Evolutionary conservation across 495 filamentous ascomycete genomes (phyloP).

Genomic region (Umbilicaria muhlenbergii): DNA sequence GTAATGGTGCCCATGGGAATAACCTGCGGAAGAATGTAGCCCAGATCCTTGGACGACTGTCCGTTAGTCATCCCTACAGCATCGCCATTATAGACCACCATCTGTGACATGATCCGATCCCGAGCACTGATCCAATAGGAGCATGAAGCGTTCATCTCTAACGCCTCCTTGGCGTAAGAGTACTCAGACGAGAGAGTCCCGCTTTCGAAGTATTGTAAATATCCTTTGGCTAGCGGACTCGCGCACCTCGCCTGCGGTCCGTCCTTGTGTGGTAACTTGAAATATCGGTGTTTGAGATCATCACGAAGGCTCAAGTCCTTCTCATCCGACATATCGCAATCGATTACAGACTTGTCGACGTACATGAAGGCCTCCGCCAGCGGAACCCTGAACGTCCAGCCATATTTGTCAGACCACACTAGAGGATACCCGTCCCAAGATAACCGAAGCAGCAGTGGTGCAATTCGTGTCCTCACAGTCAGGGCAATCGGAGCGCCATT

Average conservation of each 20-base stretch:
- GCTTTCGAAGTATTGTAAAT: conserved; percentile 79
- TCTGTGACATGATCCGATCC: conserved; percentile 79
- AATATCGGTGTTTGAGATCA: conserved; percentile 54
- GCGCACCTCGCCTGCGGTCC: conserved; percentile 72
- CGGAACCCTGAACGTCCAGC: conserved; percentile 81
- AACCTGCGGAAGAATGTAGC: conserved; percentile 93
- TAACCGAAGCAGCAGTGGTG: conserved; percentile 70
- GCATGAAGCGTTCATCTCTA: conserved; percentile 96
- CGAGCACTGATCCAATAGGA: conserved; percentile 97
- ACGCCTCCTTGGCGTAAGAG: conserved; percentile 76
- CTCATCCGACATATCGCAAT: conserved; percentile 66
- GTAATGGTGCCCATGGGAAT: conserved; percentile 99
- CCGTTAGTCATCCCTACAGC: conserved; percentile 9
- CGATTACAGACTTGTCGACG: conserved; percentile 48
- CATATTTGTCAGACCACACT: conserved; percentile 81
- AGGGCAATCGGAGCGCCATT: conserved; percentile 48
- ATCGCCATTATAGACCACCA: conserved; percentile 76
- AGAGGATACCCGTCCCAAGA: conserved; percentile 83
- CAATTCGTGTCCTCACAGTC: conserved; percentile 77
- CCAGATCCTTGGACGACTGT: conserved; percentile 26
- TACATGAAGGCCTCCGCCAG: conserved; percentile 46
- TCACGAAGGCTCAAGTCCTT: conserved; percentile 43
- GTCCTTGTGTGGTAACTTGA: conserved; percentile 93
- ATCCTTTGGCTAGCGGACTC: conserved; percentile 79
- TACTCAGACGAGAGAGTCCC: conserved; percentile 76